Conservation (phyloP, 495 filamentous ascomycete species). For the Extremus antarcticus region DNA sequence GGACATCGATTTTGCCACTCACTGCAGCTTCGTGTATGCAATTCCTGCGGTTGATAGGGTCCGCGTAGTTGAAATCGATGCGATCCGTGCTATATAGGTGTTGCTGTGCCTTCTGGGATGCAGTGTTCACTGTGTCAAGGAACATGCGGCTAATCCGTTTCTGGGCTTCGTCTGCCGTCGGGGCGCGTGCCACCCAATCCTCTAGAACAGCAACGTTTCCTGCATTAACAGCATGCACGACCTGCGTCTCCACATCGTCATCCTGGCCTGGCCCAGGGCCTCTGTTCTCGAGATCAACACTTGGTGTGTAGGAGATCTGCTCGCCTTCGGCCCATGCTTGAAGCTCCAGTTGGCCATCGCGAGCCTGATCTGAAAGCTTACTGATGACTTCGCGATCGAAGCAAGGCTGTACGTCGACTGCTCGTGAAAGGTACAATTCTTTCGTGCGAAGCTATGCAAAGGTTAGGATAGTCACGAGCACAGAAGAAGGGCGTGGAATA, state of each 20-base stretch:
- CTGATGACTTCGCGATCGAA: slow-evolving; percentile 96
- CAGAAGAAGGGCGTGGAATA: background rate
- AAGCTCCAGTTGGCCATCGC: slow-evolving; percentile 80
- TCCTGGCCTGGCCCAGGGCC: slow-evolving; percentile 40
- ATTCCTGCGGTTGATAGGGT: slow-evolving; percentile 95
- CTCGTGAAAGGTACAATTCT: slow-evolving; percentile 87
- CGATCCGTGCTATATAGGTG: slow-evolving; percentile 67
- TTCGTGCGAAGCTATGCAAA: slow-evolving; percentile 71
- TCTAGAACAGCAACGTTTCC: slow-evolving; percentile 55
- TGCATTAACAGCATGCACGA: slow-evolving; percentile 73
- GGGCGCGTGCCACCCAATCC: slow-evolving; percentile 51
- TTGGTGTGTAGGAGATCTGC: slow-evolving; percentile 56
- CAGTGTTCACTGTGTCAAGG: slow-evolving; percentile 74
- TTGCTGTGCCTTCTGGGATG: slow-evolving; percentile 63
- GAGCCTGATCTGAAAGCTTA: slow-evolving; percentile 90
- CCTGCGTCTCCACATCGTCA: slow-evolving; percentile 78
- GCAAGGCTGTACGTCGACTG: slow-evolving; percentile 94
- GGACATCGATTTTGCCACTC: slow-evolving; percentile 66
- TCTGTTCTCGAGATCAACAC: slow-evolving; percentile 19
- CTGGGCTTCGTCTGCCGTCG: slow-evolving; percentile 43
- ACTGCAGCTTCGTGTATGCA: slow-evolving; percentile 92
- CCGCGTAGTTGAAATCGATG: slow-evolving; percentile 77
- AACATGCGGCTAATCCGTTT: slow-evolving; percentile 82
- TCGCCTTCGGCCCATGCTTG: slow-evolving; percentile 96
- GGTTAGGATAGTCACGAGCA: background rate